These are phyloP conservation scores for Daldinia concentrica DNA, from an alignment of 495 filamentous ascomycete species.

Conservation along the genomic window DNA sequence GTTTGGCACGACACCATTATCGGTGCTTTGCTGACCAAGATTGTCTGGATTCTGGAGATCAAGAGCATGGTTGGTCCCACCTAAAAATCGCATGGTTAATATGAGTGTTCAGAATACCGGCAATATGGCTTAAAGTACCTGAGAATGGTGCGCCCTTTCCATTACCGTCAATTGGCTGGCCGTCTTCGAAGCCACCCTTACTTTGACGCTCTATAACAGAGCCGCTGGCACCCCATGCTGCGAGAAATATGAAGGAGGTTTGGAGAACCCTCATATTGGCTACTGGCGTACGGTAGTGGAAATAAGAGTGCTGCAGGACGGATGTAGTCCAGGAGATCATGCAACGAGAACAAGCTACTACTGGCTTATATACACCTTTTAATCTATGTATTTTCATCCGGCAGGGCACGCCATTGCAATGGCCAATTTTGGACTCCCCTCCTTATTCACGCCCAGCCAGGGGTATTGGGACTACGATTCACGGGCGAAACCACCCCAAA, in stretches of 20 bases:
- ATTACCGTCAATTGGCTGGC: slow-evolving; percentile 63
- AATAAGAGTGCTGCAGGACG: background rate
- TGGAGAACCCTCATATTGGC: slow-evolving; percentile 40
- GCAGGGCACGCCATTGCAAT: slow-evolving; percentile 9
- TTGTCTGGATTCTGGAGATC: slow-evolving; percentile 70
- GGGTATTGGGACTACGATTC: slow-evolving; percentile 1
- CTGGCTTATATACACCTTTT: slow-evolving; percentile 18
- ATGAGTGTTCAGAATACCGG: slow-evolving; percentile 15
- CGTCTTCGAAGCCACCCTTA: slow-evolving; percentile 53
- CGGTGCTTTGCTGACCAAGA: slow-evolving; percentile 65
- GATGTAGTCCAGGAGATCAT: background rate
- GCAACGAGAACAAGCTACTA: background rate
- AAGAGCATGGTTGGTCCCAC: slow-evolving; percentile 60
- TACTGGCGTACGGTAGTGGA: background rate
- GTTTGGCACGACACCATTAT: slow-evolving; percentile 67
- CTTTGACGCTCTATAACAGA: slow-evolving; percentile 43
- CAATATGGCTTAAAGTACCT: slow-evolving; percentile 50
- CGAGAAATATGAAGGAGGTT: slow-evolving; percentile 34
- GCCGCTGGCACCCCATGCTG: slow-evolving; percentile 26
- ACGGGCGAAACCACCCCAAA: slow-evolving; percentile 1
- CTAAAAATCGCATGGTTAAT: slow-evolving; percentile 34
- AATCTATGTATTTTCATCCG: slow-evolving; percentile 14
- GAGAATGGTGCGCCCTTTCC: slow-evolving; percentile 66
- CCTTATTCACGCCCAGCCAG: slow-evolving; percentile 4
- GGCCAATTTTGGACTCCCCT: slow-evolving; percentile 4